These are phyloP conservation scores for Suillus paluster DNA, from an alignment of 768 basidiomycete genomes.

Conservation along the genomic window DNA sequence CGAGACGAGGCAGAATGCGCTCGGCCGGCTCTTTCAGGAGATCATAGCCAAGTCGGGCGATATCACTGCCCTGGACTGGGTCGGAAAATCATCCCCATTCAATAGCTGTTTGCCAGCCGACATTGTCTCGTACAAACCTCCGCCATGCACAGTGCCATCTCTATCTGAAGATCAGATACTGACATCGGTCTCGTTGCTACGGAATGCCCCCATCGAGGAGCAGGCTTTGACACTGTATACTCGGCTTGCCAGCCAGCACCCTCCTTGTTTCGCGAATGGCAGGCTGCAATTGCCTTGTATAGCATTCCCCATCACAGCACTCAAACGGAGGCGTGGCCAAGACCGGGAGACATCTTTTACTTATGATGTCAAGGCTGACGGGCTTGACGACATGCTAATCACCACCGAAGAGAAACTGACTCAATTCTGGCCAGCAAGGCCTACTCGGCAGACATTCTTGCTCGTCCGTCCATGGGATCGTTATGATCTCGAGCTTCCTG, in stretches of 20 bases:
- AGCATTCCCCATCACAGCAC: not conserved
- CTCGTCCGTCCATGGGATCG: not conserved
- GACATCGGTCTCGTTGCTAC: not conserved
- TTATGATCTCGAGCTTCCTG: not conserved
- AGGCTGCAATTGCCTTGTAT: not conserved
- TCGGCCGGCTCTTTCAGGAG: not conserved
- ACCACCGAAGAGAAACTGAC: not conserved
- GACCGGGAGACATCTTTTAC: not conserved
- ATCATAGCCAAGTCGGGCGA: not conserved
- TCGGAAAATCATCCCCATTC: not conserved
- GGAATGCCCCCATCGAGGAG: not conserved
- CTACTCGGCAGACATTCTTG: not conserved
- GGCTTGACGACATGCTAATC: not conserved
- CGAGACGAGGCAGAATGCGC: conserved; percentile 4
- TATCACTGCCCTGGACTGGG: not conserved
- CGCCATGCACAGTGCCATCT: not conserved
- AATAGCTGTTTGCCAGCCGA: conserved; percentile 1
- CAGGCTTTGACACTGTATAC: not conserved
- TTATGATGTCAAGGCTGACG: not conserved
- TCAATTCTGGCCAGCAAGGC: not conserved
- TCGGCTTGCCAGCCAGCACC: not conserved
- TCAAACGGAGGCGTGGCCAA: not conserved
- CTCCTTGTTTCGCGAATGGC: not conserved
- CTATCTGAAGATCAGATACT: not conserved
- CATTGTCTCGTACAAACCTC: not conserved